These are phyloP conservation scores for Nematocida major DNA, from an alignment of 371 early-diverging fungal species.

Conservation along the genomic window DNA sequence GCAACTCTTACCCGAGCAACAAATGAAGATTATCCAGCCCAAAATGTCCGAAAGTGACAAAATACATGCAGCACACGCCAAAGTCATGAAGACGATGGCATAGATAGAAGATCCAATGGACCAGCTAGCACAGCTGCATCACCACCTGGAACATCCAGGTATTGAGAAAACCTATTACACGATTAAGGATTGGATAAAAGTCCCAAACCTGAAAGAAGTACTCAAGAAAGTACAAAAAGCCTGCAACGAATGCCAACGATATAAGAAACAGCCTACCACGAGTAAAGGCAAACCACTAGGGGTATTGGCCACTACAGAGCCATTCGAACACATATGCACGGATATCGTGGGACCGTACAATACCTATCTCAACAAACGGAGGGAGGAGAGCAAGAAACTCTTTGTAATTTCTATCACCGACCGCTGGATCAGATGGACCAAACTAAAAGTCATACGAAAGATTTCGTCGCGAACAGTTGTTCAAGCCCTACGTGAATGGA, in stretches of 20 bases:
- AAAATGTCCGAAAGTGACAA: too few relatives aligned
- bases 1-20: not conserved
- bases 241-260: not conserved
- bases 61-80: too few relatives aligned
- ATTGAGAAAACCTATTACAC: not conserved
- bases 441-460: not conserved
- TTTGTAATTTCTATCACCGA: constrained; percentile 10
- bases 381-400: not conserved
- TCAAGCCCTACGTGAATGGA: not conserved
- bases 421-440: not conserved
- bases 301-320: not conserved
- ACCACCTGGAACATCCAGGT: not conserved
- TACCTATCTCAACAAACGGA: not conserved
- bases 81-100: too few relatives aligned
- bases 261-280: not conserved
- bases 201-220: not conserved
- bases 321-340: not conserved
- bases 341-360: constrained; percentile 26
- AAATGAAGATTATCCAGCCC: too few relatives aligned
- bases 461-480: not conserved
- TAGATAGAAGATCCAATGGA: not conserved
- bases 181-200: not conserved
- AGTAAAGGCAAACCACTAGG: not conserved
- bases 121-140: not conserved
- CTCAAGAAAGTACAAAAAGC: not conserved